Evolutionary conservation across 345 rosid genomes (phyloP).

Genomic region (Pugionium cornutum): DNA sequence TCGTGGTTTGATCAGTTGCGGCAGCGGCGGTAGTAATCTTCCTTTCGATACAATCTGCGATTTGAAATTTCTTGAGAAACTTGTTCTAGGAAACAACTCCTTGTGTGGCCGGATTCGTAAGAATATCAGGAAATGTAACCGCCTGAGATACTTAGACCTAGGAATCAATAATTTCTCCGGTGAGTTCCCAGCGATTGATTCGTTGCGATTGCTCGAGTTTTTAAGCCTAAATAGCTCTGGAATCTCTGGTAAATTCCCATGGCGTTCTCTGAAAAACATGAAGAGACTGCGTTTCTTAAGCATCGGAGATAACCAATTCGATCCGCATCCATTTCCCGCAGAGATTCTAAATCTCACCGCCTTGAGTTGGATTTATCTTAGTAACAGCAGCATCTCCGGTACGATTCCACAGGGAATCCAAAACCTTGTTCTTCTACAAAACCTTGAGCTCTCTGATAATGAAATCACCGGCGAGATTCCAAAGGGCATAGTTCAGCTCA

Average conservation of each 20-base stretch:
- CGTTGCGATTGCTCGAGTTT: slow-evolving; percentile 43
- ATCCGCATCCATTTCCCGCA: slow-evolving; percentile 51
- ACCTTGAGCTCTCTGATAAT: slow-evolving; percentile 73
- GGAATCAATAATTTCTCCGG: slow-evolving; percentile 65
- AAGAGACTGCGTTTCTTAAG: slow-evolving; percentile 60
- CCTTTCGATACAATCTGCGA: slow-evolving; percentile 61
- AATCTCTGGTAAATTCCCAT: slow-evolving; percentile 65
- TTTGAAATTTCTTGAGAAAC: slow-evolving; percentile 50
- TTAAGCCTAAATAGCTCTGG: slow-evolving; percentile 65
- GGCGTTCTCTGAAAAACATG: slow-evolving; percentile 62
- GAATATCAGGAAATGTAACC: slow-evolving; percentile 50
- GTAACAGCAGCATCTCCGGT: slow-evolving; percentile 72
- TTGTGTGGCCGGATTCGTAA: slow-evolving; percentile 46
- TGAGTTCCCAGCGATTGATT: slow-evolving; percentile 59
- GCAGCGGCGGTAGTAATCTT: slow-evolving; percentile 20
- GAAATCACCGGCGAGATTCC: slow-evolving; percentile 62
- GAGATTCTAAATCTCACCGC: slow-evolving; percentile 56
- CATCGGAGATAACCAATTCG: slow-evolving; percentile 72
- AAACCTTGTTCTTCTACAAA: slow-evolving; percentile 53
- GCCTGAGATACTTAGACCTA: slow-evolving; percentile 57
- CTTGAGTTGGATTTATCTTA: slow-evolving; percentile 65
- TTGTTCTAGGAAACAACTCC: slow-evolving; percentile 54
- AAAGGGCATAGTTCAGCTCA: slow-evolving; percentile 49
- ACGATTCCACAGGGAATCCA: slow-evolving; percentile 65
- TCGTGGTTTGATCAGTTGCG: slow-evolving; percentile 44